A percentile compares a stretch with the other conserved stretches of the same genome.
Evolutionary conservation across 129 eudicot genomes (phyloP).

Genomic region (Smallanthus sonchifolius): DNA sequence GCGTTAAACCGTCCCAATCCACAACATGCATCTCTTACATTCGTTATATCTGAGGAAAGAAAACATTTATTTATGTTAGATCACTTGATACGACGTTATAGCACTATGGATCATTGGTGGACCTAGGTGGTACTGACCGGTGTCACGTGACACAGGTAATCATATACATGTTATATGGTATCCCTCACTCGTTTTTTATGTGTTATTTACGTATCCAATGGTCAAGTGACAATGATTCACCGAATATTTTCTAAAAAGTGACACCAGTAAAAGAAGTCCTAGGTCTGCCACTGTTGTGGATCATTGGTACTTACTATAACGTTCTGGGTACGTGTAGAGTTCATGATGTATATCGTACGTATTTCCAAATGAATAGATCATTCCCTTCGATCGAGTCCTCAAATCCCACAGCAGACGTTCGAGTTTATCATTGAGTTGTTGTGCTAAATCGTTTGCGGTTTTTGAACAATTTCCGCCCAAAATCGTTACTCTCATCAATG

Average conservation of each 20-base stretch:
- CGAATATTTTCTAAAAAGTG: background rate
- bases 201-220: background rate
- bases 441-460: slow-evolving; percentile 25
- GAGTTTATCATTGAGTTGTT: background rate
- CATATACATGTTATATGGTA: background rate
- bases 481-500: slow-evolving; percentile 23
- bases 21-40: slow-evolving; percentile 23
- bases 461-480: slow-evolving; percentile 15
- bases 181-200: background rate
- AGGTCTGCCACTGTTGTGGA: background rate
- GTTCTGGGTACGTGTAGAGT: background rate
- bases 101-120: background rate
- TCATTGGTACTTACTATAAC: slow-evolving; percentile 19
- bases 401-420: slow-evolving; percentile 10
- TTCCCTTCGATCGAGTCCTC: background rate
- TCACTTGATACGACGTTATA: background rate
- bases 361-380: slow-evolving; percentile 25
- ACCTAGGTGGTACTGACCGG: background rate
- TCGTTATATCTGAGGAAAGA: slow-evolving; percentile 14
- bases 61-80: background rate
- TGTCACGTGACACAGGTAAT: background rate
- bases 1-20: slow-evolving; percentile 34
- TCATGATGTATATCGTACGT: slow-evolving; percentile 10
- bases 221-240: background rate
- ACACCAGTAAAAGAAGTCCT: background rate